Conservation (phyloP, 306 rosid genomes). For the Vigna nakashimae region DNA sequence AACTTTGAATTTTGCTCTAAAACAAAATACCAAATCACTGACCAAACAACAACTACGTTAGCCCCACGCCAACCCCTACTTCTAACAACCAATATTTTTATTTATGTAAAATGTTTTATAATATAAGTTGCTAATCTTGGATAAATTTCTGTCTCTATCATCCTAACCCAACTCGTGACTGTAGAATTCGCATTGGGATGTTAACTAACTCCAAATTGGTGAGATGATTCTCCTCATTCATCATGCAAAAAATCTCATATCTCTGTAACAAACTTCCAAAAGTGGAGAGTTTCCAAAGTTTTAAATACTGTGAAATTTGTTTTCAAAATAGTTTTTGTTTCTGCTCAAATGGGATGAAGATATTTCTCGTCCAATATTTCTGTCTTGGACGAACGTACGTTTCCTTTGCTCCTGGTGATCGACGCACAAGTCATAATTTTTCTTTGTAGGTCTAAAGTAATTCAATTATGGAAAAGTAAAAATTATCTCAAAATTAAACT, state of each 20-base stretch:
- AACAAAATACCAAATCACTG: slow-evolving; percentile 39
- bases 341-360: no score
- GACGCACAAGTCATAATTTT: no score
- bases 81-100: slow-evolving; percentile 21
- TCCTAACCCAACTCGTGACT: slow-evolving; percentile 11
- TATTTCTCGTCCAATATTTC: no score
- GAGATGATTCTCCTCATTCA: slow-evolving; percentile 9
- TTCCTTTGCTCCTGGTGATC: accelerated
- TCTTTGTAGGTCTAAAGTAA: no score
- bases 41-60: slow-evolving; percentile 53
- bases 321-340: no score
- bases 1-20: slow-evolving; percentile 50
- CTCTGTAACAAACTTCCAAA: no score
- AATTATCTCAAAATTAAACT: no score
- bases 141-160: slow-evolving; percentile 11
- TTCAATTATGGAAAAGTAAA: no score
- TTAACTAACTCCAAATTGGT: slow-evolving; percentile 13
- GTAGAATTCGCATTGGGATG: not conserved
- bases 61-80: not conserved
- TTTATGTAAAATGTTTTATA: not conserved
- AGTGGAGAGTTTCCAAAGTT: no score
- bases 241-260: no score
- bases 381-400: no score
- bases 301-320: no score
- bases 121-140: not conserved